Percentiles rank a stretch among this genome's conserved stretches.
Conservation (phyloP, 2,329 filamentous ascomycete genomes). For the Colletotrichum plurivorum region DNA sequence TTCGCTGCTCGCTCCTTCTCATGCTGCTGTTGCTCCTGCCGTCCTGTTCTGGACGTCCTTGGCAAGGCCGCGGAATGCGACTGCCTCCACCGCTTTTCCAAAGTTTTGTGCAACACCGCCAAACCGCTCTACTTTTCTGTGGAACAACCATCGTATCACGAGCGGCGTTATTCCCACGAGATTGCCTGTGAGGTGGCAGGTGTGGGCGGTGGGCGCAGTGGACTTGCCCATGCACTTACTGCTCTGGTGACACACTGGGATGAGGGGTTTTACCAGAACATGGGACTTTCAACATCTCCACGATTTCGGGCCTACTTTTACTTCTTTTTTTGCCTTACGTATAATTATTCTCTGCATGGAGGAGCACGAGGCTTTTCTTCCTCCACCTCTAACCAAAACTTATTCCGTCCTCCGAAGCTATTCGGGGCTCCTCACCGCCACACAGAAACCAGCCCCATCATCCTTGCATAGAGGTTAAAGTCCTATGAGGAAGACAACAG, state of each 20-base stretch:
- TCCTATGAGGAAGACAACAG: background rate
- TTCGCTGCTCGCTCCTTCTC: background rate
- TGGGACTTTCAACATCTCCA: background rate
- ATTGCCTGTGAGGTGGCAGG: background rate
- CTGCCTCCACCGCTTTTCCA: constrained; percentile 9
- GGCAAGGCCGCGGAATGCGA: background rate
- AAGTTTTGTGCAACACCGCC: constrained; percentile 4
- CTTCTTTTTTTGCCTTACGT: background rate
- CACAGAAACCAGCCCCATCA: background rate
- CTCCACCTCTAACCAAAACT: background rate
- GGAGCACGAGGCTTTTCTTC: background rate
- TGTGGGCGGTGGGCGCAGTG: background rate
- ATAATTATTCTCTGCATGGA: background rate
- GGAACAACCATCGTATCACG: constrained; percentile 16
- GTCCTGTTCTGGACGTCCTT: background rate
- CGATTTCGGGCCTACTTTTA: background rate
- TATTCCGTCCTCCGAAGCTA: background rate
- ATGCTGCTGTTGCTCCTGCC: background rate
- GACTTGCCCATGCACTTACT: too few species aligned
- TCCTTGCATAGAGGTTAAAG: background rate
- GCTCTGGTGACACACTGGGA: constrained; percentile 2
- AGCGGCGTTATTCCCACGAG: constrained; percentile 8
- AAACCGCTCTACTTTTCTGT: constrained; percentile 5
- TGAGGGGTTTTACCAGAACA: constrained; percentile 1
- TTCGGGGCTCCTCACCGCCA: background rate